phyloP scores from a whole-genome alignment of 2,329 filamentous ascomycete species.

The Coleophoma cylindrospora region DNA sequence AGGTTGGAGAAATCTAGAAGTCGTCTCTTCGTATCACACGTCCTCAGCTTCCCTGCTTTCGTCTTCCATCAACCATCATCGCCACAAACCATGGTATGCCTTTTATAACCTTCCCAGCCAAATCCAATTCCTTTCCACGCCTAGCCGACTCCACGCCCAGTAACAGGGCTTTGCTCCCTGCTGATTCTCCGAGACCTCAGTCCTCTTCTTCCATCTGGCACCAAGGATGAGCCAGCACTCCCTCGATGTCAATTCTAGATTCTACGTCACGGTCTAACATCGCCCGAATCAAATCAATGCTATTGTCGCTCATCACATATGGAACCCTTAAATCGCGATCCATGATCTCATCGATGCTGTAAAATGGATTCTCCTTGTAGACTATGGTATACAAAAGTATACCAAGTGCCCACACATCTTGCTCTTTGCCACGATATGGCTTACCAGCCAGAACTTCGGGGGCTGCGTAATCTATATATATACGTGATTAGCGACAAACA shows the following conservation, averaged over 20 bases:
- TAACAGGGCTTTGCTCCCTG: no score
- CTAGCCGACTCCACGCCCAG: no score
- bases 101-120: no score
- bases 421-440: constrained; percentile 90
- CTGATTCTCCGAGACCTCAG: no score
- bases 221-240: constrained; percentile 90
- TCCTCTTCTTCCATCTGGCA: constrained; percentile 15
- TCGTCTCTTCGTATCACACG: no score
- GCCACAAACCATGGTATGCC: no score
- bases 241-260: constrained; percentile 76
- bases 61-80: no score
- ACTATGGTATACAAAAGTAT: constrained; percentile 98
- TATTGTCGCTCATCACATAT: constrained; percentile 83
- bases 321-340: constrained; percentile 91
- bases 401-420: constrained; percentile 96
- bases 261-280: constrained; percentile 93
- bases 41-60: no score
- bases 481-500: constrained; percentile 6
- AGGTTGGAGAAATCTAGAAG: no score
- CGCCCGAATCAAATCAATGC: constrained; percentile 82
- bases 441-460: constrained; percentile 94
- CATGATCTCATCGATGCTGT: constrained; percentile 98
- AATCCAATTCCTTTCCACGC: no score
- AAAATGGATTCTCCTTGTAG: constrained; percentile 99
- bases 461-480: constrained; percentile 78